Percentiles rank a stretch among this genome's conserved stretches.
Conservation (phyloP, 345 rosid species). For the Pistacia integerrima region DNA sequence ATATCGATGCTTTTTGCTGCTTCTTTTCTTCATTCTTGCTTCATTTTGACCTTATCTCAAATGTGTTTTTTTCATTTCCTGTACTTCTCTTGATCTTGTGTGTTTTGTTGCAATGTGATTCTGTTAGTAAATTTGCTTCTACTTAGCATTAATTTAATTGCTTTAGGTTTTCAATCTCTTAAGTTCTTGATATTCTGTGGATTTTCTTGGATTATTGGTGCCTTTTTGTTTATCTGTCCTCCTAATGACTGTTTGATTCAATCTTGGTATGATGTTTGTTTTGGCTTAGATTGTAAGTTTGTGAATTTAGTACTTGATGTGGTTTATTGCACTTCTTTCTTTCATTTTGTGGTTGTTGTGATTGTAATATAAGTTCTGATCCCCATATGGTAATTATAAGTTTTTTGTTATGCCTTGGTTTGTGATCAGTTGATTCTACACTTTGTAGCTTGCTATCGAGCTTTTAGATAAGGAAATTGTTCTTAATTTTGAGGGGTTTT, state of each 20-base stretch:
- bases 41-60: not conserved
- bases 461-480: too few species aligned
- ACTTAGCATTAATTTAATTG: too few species aligned
- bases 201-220: not conserved
- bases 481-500: not conserved
- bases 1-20: not conserved
- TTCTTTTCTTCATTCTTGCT: not conserved
- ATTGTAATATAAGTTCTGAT: not conserved
- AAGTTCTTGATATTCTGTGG: not conserved
- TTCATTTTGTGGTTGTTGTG: not conserved
- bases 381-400: not conserved
- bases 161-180: too few species aligned
- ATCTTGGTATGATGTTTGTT: not conserved
- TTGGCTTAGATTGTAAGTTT: not conserved
- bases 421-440: too few species aligned
- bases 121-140: too few species aligned
- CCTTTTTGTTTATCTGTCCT: too few species aligned
- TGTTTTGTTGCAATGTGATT: too few species aligned
- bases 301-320: not conserved
- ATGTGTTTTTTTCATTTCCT: not conserved
- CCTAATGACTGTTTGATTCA: too few species aligned
- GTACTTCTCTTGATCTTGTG: not conserved
- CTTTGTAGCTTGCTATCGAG: not conserved
- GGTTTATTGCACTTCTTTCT: not conserved
- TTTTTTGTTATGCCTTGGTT: not conserved